A percentile compares a stretch with the other conserved stretches of the same genome.
phyloP scores from a whole-genome alignment of 1,139 yeast genomes.

The Geotrichum phurueaensis region DNA sequence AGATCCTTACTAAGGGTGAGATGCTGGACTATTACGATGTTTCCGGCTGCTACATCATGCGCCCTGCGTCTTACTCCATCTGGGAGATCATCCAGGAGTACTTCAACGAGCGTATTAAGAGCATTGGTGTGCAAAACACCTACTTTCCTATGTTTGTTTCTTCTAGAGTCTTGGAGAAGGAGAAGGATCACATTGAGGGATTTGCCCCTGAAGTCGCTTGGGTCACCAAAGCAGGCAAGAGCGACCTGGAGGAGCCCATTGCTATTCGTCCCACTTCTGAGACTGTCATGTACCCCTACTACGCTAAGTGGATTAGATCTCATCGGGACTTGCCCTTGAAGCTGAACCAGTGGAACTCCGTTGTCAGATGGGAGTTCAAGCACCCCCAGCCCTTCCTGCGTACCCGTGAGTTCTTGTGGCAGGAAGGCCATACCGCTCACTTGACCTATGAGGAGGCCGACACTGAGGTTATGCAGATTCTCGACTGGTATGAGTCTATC shows the following conservation, averaged over 20 bases:
- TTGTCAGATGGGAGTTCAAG: constrained; percentile 99
- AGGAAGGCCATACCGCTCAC: constrained; percentile 98
- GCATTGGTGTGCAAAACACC: constrained; percentile 86
- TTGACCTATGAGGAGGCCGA: constrained; percentile 74
- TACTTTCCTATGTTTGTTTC: constrained; percentile 99
- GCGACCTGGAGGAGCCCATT: constrained; percentile 94
- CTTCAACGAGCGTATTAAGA: constrained; percentile 76
- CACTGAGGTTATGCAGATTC: constrained; percentile 76
- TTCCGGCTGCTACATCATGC: constrained; percentile 95
- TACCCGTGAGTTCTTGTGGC: constrained; percentile 99
- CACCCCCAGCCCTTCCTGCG: constrained; percentile 99
- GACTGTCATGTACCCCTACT: constrained; percentile 99
- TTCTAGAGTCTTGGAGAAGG: constrained; percentile 84
- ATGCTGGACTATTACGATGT: constrained; percentile 98
- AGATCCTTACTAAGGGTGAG: constrained; percentile 91
- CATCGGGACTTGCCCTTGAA: constrained; percentile 96
- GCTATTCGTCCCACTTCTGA: constrained; percentile 99
- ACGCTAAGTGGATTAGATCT: constrained; percentile 97
- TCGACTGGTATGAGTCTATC: constrained; percentile 77
- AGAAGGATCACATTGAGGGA: constrained; percentile 98
- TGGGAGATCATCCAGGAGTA: constrained; percentile 94
- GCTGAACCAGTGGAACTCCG: constrained; percentile 98
- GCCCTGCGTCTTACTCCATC: constrained; percentile 89
- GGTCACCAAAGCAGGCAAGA: constrained; percentile 94
- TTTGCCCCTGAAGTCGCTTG: constrained; percentile 99